Percentiles rank a stretch among this genome's conserved stretches.
Conservation (phyloP, 169 alveolate genomes). For the Eimeria necatrix region DNA sequence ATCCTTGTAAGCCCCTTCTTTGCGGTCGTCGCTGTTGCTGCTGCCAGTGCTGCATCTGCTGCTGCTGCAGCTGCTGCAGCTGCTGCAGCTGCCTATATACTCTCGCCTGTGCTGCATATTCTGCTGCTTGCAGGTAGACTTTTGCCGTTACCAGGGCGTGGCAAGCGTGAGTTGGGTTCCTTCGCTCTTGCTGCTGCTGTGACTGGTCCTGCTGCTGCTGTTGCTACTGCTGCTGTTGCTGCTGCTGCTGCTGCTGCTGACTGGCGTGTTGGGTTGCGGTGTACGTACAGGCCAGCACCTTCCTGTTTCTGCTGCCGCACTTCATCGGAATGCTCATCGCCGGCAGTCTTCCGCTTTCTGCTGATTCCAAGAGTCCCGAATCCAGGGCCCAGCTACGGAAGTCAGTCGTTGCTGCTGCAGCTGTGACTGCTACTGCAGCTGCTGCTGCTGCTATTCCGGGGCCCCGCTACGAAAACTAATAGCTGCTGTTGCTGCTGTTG, state of each 20-base stretch:
- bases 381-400: conserved; percentile 8
- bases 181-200: background rate
- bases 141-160: background rate
- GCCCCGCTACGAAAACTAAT: background rate
- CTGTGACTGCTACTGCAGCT: background rate
- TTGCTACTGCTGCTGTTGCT: no score
- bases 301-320: conserved; percentile 82
- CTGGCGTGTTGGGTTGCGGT: background rate
- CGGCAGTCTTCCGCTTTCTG: conserved; percentile 52
- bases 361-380: conserved; percentile 69
- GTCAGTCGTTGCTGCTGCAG: conserved; percentile 9
- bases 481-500: conserved; percentile 12
- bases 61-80: no score
- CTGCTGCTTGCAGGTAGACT: background rate
- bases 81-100: background rate
- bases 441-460: background rate
- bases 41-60: no score
- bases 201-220: background rate
- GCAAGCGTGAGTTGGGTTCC: background rate
- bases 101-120: background rate
- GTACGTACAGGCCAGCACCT: conserved; percentile 77
- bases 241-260: background rate
- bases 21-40: no score
- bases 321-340: conserved; percentile 79
- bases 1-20: conserved; percentile 20